phyloP scores from a whole-genome alignment of 352 stramenopile species.

The Globisporangium uncinulatum region DNA sequence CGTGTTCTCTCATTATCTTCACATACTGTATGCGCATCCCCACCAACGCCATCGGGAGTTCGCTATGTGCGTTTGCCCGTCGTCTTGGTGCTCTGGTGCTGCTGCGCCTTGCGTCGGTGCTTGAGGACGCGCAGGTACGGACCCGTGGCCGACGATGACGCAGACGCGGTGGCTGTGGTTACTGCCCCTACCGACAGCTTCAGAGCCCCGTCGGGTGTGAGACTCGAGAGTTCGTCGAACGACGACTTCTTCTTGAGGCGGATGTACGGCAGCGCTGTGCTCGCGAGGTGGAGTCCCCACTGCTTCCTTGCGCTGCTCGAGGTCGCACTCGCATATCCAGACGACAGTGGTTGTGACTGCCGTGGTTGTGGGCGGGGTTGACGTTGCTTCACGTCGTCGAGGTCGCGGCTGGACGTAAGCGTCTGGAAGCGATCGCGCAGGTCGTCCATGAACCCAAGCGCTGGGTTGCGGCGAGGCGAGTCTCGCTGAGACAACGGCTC shows the following conservation, averaged over 20 bases:
- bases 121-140: constrained; percentile 79
- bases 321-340: neutral
- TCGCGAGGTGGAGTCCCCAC: constrained; percentile 58
- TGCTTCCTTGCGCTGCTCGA: constrained; percentile 19
- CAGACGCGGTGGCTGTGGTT: neutral
- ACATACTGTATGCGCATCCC: neutral
- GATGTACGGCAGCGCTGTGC: constrained; percentile 59
- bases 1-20: too few relatives aligned
- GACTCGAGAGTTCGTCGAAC: constrained; percentile 11
- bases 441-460: constrained; percentile 26
- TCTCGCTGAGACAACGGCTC: neutral
- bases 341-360: neutral
- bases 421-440: constrained; percentile 24
- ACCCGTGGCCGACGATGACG: constrained; percentile 22
- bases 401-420: constrained; percentile 6
- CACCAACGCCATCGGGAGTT: neutral
- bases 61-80: constrained; percentile 7
- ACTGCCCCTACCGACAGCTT: neutral
- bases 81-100: constrained; percentile 6
- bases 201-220: neutral
- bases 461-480: neutral
- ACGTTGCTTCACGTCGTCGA: neutral
- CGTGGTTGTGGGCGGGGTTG: neutral
- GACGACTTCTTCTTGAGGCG: constrained; percentile 58
- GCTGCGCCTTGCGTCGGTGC: constrained; percentile 31